phyloP scores from a whole-genome alignment of 352 stramenopile species.

The Phytopythium vexans region DNA sequence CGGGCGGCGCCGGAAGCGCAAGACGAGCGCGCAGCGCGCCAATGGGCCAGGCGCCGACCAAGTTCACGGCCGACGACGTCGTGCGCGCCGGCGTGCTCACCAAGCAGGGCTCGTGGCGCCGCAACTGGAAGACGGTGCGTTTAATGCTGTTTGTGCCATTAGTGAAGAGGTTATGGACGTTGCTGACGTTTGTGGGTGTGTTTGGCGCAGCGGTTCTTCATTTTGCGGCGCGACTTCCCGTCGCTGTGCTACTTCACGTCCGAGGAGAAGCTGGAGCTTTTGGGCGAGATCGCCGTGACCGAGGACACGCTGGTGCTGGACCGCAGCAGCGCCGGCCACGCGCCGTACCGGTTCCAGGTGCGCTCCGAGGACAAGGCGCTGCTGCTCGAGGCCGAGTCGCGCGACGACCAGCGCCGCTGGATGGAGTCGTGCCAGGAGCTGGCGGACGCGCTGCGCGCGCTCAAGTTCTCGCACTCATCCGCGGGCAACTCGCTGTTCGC shows the following conservation, averaged over 20 bases:
- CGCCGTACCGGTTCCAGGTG: constrained; percentile 69
- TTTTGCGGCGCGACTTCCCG: constrained; percentile 68
- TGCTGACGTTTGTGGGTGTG: neutral
- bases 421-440: constrained; percentile 70
- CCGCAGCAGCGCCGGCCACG: constrained; percentile 43
- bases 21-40: constrained; percentile 6
- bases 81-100: constrained; percentile 55
- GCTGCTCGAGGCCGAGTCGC: constrained; percentile 63
- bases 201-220: constrained; percentile 57
- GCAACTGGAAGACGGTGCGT: constrained; percentile 80
- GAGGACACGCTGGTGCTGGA: constrained; percentile 78
- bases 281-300: constrained; percentile 66
- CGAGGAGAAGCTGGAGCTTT: constrained; percentile 76
- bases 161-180: neutral
- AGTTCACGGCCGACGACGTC: constrained; percentile 73
- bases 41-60: constrained; percentile 31
- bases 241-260: constrained; percentile 82
- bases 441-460: constrained; percentile 56
- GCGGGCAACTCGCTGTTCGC: constrained; percentile 22
- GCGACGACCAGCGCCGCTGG: constrained; percentile 62
- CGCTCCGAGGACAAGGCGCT: constrained; percentile 52
- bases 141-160: neutral
- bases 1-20: neutral
- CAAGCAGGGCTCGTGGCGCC: constrained; percentile 81
- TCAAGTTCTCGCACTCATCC: constrained; percentile 55